Evolutionary conservation across 805 yeast species (phyloP).

Genomic region (Yueomyces sinensis): DNA sequence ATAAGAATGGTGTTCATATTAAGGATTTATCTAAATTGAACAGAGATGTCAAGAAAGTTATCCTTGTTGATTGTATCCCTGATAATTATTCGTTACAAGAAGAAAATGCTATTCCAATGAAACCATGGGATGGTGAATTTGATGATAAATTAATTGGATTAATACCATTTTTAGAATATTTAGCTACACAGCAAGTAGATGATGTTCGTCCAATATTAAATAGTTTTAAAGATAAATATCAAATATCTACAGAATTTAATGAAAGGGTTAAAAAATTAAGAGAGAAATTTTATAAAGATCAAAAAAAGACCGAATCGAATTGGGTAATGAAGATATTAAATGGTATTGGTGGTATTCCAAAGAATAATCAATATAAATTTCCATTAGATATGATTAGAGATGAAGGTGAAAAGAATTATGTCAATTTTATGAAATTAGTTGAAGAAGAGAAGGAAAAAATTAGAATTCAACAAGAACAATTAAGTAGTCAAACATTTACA

Average conservation of each 20-base stretch:
- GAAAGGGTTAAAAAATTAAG: slow-evolving; percentile 68
- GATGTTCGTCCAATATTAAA: slow-evolving; percentile 84
- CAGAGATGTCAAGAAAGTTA: slow-evolving; percentile 74
- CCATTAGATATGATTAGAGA: slow-evolving; percentile 84
- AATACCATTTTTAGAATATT: slow-evolving; percentile 88
- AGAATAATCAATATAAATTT: slow-evolving; percentile 27
- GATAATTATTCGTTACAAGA: slow-evolving; percentile 73
- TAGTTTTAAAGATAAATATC: slow-evolving; percentile 52
- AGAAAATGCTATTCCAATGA: slow-evolving; percentile 79
- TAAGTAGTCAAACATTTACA: slow-evolving; percentile 74
- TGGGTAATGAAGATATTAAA: slow-evolving; percentile 57
- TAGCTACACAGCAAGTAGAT: slow-evolving; percentile 72
- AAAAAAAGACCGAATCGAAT: slow-evolving; percentile 29
- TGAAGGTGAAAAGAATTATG: slow-evolving; percentile 83
- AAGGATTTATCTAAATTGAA: slow-evolving; percentile 85
- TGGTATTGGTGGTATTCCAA: slow-evolving; percentile 18
- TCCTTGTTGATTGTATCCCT: slow-evolving; percentile 67
- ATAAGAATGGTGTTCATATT: slow-evolving; percentile 76
- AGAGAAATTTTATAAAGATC: slow-evolving; percentile 51
- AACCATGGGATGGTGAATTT: slow-evolving; percentile 75
- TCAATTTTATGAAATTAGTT: slow-evolving; percentile 65
- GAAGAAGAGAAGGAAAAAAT: slow-evolving; percentile 66
- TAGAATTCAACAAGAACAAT: slow-evolving; percentile 59
- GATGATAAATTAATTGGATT: slow-evolving; percentile 69
- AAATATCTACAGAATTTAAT: slow-evolving; percentile 68